Base-by-base conservation (phyloP, 2,329 filamentous ascomycete genomes). In the Colletotrichum salicis region DNA sequence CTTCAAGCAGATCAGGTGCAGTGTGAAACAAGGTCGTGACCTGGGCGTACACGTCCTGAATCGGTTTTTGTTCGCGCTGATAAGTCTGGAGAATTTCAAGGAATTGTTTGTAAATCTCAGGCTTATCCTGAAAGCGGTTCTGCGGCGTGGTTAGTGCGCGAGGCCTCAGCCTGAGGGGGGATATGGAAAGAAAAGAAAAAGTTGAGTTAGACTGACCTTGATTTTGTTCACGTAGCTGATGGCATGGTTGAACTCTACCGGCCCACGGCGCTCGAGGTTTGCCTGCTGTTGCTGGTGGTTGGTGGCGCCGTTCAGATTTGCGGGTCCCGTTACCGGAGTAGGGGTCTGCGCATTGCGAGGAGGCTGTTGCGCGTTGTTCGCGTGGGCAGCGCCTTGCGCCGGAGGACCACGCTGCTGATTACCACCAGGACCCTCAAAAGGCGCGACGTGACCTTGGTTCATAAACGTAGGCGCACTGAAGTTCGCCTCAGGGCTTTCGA, bases 221-320 rank as follows among this genome's bases (percentile, higher is more conserved):
- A 99, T 99, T 84, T 99, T 99, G 80, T 99, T 99, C 66, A 99
- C 96, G 78, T 99, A 99, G 81, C 95, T 98, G 74, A 99, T 99
- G 0, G 96, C 96, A 83, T 99, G 96, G 80, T 99, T 99, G 82
- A 99, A 99, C 79, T 99, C 96, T 22, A 99, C 96, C 1, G 96
- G 96, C 0, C 95, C 96, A 67, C 95, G 91, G 79, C 96, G 97
- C 81, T 97, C 95, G 80, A 94, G 84, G 82, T 88, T 84, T 81
- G 88, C 84, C 83, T 92, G 70, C 31, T 68, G 65, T 61, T 70
- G 65, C 57, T 71, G 68, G 82, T 89, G 84, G 76, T 86, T 84
- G 27, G 86, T 87, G 72, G 87, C 86, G 56, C 90, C 90, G 76
- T 92, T 94, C 69, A 92, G 80, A 37, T 84, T 88, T 73, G 88